These are phyloP conservation scores for Malassezia slooffiae DNA, from an alignment of 1,284 basidiomycete species.

Conservation along the genomic window DNA sequence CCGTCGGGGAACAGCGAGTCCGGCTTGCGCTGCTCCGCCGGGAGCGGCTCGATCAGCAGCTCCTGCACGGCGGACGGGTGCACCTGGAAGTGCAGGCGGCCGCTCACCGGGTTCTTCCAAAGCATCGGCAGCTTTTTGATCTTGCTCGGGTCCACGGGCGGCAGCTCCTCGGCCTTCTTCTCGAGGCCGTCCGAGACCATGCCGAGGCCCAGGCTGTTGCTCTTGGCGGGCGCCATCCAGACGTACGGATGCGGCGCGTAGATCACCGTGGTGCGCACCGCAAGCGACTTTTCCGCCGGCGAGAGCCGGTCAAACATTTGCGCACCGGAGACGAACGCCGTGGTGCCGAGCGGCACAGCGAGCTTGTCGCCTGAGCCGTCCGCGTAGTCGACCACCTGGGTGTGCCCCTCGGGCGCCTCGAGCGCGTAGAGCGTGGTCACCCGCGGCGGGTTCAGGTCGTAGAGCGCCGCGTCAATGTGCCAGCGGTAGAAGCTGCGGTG, in stretches of 20 bases:
- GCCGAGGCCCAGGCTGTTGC: slow-evolving; percentile 63
- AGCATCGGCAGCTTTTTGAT: slow-evolving; percentile 61
- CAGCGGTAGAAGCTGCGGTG: slow-evolving; percentile 63
- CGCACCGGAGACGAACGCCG: slow-evolving; percentile 58
- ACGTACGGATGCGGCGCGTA: slow-evolving; percentile 59
- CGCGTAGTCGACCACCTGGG: slow-evolving; percentile 67
- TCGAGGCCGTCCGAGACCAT: slow-evolving; percentile 66
- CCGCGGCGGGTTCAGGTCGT: slow-evolving; percentile 63
- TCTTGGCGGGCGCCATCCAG: slow-evolving; percentile 63
- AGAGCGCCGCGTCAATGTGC: slow-evolving; percentile 85
- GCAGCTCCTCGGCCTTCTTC: slow-evolving; percentile 57
- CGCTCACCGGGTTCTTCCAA: slow-evolving; percentile 75
- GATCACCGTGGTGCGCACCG: slow-evolving; percentile 50
- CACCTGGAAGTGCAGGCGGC: slow-evolving; percentile 61
- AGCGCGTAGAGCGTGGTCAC: slow-evolving; percentile 80
- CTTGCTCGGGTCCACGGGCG: slow-evolving; percentile 61
- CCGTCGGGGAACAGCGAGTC: slow-evolving; percentile 62
- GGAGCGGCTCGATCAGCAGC: slow-evolving; percentile 55
- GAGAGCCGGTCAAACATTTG: slow-evolving; percentile 76
- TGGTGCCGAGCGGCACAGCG: slow-evolving; percentile 70
- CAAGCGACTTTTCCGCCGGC: slow-evolving; percentile 63
- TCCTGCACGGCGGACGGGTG: slow-evolving; percentile 34
- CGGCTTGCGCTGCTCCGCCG: slow-evolving; percentile 51
- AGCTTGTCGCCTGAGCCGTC: slow-evolving; percentile 77
- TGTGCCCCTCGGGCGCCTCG: slow-evolving; percentile 58